Evolutionary conservation across 2,329 filamentous ascomycete species (phyloP).

Genomic region (Aureobasidium sp.): DNA sequence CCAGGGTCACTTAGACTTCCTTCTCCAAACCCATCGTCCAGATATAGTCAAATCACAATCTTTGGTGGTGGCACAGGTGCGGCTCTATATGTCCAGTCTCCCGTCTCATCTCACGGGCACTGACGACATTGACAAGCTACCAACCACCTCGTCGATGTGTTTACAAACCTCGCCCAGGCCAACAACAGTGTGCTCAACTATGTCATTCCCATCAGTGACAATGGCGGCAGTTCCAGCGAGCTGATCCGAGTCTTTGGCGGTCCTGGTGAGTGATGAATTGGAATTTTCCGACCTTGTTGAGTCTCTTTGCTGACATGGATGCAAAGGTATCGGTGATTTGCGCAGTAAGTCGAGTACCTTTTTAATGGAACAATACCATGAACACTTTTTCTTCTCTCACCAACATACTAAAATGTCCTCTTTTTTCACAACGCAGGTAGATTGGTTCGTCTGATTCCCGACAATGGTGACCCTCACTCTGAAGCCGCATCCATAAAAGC

Average conservation of each 20-base stretch:
- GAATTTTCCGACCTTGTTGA: neutral
- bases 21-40: constrained; percentile 20
- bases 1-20: constrained; percentile 17
- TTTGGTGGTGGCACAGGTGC: constrained; percentile 73
- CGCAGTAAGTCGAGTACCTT: constrained; percentile 48
- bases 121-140: constrained; percentile 50
- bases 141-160: constrained; percentile 88
- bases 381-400: neutral
- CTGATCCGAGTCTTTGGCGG: constrained; percentile 91
- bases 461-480: constrained; percentile 45
- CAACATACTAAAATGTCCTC: neutral
- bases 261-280: constrained; percentile 53
- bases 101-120: too few relatives aligned
- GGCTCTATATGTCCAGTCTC: neutral
- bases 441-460: constrained; percentile 82
- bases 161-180: constrained; percentile 54
- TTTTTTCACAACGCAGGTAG: constrained; percentile 49
- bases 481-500: constrained; percentile 70
- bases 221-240: constrained; percentile 89
- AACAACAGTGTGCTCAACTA: constrained; percentile 67
- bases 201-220: constrained; percentile 92
- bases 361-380: neutral
- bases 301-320: neutral
- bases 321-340: constrained; percentile 62
- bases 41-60: constrained; percentile 60